Evolutionary conservation across 1,284 basidiomycete genomes (phyloP), one percentile per base, ranked within the genome.

Genomic region (Trichosporon faecale): DNA sequence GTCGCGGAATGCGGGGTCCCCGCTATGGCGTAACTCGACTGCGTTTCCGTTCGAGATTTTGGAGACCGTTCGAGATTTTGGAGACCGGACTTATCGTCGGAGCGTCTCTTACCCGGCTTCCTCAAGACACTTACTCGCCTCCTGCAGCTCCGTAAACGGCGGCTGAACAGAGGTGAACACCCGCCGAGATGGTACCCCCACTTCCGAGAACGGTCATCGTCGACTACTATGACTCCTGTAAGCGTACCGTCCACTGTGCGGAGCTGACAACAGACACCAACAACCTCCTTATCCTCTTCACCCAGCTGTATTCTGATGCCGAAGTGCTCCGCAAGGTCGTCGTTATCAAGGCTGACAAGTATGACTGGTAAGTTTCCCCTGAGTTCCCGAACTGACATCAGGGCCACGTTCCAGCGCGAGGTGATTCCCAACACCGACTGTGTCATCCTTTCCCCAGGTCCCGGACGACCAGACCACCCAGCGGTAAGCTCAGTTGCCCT

Each of bases 221-320:
- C 66, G 84, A 85, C 71, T 85, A 82, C 70, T 84, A 84, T 64
- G 84, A 85, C 68, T 83, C 82, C 0, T 85, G 82, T 81, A 66
- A 71, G 81, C 69, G 27, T 8, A 52, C 6, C 29, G 2, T 35
- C 21, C 21, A 11, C 14, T 64, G 52, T 37, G 21, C 63, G 49
- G 14, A 68, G 9, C 46, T 66, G 52, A 57, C 49, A 21, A 18
- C 65, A 83, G 82, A 85, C 71, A 85, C 84, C 12, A 83, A 83
- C 71, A 85, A 85, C 71, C 77, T 85, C 63, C 72, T 85, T 63
- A 82, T 83, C 25, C 76, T 85, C 9, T 84, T 85, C 70, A 81
- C 80, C 1, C 72, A 78, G 67, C 73, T 83, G 12, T 84, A 83
- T 70, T 72, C 77, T 5, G 81, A 82, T 70, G 72, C 70, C 7